phyloP scores from a whole-genome alignment of 2,329 filamentous ascomycete species.

The Byssochlamys sp. region DNA sequence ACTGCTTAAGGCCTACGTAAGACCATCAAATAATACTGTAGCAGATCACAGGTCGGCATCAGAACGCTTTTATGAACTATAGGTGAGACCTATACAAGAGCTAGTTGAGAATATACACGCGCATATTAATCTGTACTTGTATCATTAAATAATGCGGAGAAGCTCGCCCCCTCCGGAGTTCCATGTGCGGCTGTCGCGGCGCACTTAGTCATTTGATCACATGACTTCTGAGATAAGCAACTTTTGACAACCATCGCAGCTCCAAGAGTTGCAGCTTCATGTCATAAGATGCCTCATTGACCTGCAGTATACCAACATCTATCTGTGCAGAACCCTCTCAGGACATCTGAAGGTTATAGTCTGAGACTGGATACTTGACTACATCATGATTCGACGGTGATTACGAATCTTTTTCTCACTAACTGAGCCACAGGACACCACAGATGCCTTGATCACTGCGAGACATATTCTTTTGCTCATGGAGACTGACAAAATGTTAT shows the following conservation, averaged over 20 bases:
- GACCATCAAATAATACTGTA: background rate
- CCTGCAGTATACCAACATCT: conserved; percentile 7
- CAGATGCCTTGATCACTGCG: background rate
- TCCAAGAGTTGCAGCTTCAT: background rate
- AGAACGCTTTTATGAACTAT: too few relatives aligned
- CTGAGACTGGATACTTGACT: background rate
- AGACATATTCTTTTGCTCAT: background rate
- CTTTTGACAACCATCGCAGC: background rate
- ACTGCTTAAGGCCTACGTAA: background rate
- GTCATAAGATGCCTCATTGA: background rate
- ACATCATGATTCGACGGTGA: background rate
- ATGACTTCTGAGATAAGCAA: background rate
- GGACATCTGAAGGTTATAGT: background rate
- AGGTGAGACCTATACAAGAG: too few relatives aligned
- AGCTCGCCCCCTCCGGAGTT: background rate
- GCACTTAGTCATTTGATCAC: background rate
- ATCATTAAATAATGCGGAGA: background rate
- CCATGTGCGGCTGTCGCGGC: background rate
- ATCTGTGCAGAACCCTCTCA: background rate
- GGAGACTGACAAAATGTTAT: background rate
- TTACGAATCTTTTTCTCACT: background rate
- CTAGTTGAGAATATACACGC: background rate
- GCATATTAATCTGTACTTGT: background rate
- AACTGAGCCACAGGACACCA: background rate
- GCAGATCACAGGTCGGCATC: too few relatives aligned